Base-by-base conservation (phyloP, 495 filamentous ascomycete genomes). In the Xylaria flabelliformis region DNA sequence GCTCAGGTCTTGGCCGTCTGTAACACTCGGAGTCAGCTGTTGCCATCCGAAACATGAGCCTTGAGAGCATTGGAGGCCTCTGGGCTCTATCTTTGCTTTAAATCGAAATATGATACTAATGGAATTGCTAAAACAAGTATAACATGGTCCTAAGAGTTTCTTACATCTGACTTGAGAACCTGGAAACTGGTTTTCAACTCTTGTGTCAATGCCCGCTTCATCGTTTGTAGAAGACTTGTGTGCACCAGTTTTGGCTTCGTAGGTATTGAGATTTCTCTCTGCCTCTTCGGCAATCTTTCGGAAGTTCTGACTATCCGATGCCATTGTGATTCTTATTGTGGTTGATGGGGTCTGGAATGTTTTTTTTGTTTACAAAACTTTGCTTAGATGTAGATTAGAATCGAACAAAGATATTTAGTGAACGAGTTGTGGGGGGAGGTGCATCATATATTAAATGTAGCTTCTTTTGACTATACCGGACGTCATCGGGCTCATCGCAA, bases 241-340 rank as follows among this genome's bases (percentile, higher is more conserved):
- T 9, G 68, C 67, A 53, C 84, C 85, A 2, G 81, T 81, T 65
- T 87, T 86, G 53, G 82, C 70, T 39, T 79, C 75, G 72, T 83
- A 80, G 26, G 75, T 80, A 75, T 85, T 85, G 55, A 88, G 80
- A 72, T 86, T 85, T 32, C 73, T 79, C 78, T 88, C 84, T 19
- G 85, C 85, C 66, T 82, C 74, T 26, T 80, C 74, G 72, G 85
- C 83, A 63, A 87, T 80, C 50, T 78, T 63, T 42, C 69, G 72
- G 3, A 78, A 48, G 26, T 72, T 67, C 41, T 78, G 71, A 4
- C 71, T 53, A 17, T 70, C 73, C 9, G 74, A 53, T 62, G 72
- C 63, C 76, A 79, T 79, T 66, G 26, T 77, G 64, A 26, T 26
- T 36, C 19, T 10, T 5, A 8, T 73, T 32, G 9, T 39, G 24